These are phyloP conservation scores for Kwoniella heveanensis DNA, from an alignment of 768 basidiomycete genomes.

Conservation along the genomic window DNA sequence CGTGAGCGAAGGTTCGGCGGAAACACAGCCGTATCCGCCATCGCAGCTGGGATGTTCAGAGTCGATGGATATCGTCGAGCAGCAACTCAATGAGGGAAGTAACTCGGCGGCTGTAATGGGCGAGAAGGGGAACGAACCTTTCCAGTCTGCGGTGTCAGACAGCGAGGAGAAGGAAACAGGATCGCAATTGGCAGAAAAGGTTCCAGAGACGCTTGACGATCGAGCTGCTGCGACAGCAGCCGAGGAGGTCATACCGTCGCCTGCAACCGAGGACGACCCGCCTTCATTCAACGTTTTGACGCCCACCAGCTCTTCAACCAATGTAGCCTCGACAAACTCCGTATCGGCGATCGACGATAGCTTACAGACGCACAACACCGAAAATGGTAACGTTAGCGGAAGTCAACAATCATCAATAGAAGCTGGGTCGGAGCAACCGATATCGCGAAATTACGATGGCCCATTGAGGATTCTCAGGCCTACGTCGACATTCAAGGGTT, in stretches of 20 bases:
- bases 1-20: background rate
- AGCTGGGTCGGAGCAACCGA: background rate
- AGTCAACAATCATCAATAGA: background rate
- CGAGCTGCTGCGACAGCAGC: too few species aligned
- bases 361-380: background rate
- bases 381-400: background rate
- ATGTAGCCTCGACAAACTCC: background rate
- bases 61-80: background rate
- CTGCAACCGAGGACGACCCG: constrained; percentile 46
- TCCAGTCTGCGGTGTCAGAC: too few species aligned
- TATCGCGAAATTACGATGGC: constrained; percentile 10
- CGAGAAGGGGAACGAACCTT: too few species aligned
- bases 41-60: background rate
- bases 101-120: too few species aligned
- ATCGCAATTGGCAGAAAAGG: too few species aligned
- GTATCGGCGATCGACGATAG: constrained; percentile 1
- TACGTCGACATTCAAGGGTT: constrained; percentile 31
- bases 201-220: too few species aligned
- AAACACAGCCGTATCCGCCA: background rate
- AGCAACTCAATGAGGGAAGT: background rate
- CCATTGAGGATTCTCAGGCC: constrained; percentile 29
- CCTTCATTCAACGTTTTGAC: constrained; percentile 31
- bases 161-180: too few species aligned
- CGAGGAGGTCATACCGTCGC: constrained; percentile 38
- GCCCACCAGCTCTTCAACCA: background rate